These are phyloP conservation scores for Peribolospora kevripleyi DNA, from an alignment of 768 basidiomycete genomes.

Conservation along the genomic window DNA sequence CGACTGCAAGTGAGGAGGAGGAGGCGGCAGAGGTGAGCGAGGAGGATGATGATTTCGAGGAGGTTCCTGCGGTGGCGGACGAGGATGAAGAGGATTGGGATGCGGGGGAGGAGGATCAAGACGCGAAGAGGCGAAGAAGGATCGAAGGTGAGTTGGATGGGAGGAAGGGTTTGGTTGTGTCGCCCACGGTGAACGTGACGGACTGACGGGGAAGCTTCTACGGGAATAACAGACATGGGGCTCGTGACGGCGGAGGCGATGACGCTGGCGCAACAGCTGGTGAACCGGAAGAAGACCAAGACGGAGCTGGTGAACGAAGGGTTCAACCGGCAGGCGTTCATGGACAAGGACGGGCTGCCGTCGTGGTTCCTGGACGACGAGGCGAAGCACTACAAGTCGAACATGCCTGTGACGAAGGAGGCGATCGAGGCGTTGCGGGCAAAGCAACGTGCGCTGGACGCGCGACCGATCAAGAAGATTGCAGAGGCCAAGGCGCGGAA, in stretches of 20 bases:
- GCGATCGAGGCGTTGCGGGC: constrained; percentile 62
- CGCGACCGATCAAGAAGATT: constrained; percentile 84
- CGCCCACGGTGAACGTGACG: neutral
- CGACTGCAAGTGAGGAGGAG: constrained; percentile 16
- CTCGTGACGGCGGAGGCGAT: constrained; percentile 71
- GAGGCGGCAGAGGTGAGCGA: constrained; percentile 10
- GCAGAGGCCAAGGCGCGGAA: constrained; percentile 97
- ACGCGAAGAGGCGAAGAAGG: constrained; percentile 43
- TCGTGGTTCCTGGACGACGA: constrained; percentile 97
- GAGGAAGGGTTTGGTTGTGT: no score
- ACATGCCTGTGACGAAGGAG: constrained; percentile 92
- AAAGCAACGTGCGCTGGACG: constrained; percentile 78
- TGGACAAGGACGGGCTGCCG: constrained; percentile 75
- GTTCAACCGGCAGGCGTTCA: constrained; percentile 78
- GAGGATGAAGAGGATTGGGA: constrained; percentile 14
- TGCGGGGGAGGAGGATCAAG: constrained; percentile 30
- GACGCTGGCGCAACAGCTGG: constrained; percentile 66
- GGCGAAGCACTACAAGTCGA: constrained; percentile 69
- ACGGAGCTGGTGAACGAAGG: constrained; percentile 81
- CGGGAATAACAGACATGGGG: constrained; percentile 36
- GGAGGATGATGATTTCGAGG: constrained; percentile 11
- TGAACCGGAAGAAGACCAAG: constrained; percentile 70
- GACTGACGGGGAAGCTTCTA: neutral
- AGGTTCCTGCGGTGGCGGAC: constrained; percentile 19
- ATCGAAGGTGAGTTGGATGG: constrained; percentile 34